Conservation (phyloP, 441 rosid genomes). For the Kokia cookei region DNA sequence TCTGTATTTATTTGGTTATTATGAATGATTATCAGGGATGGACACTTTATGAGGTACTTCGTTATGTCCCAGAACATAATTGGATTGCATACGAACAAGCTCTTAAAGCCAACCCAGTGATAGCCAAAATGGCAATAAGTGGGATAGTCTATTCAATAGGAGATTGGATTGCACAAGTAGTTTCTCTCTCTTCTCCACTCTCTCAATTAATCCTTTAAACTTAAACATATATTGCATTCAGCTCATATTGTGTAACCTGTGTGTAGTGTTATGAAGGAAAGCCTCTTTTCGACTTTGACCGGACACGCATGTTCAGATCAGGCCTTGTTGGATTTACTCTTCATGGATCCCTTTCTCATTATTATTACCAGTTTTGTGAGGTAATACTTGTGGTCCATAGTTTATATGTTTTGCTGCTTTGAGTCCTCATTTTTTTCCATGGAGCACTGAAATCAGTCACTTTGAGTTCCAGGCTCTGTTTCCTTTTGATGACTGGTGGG, state of each 20-base stretch:
- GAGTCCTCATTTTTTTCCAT: conserved; percentile 4
- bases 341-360: conserved; percentile 95
- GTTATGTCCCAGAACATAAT: conserved; percentile 85
- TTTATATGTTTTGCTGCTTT: conserved; percentile 4
- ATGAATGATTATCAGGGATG: conserved; percentile 58
- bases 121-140: conserved; percentile 97
- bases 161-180: conserved; percentile 98
- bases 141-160: conserved; percentile 83
- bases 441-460: conserved; percentile 14
- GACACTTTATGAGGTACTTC: conserved; percentile 81
- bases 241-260: not conserved
- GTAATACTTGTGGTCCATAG: conserved; percentile 24
- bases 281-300: conserved; percentile 75
- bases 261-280: conserved; percentile 88
- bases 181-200: not conserved
- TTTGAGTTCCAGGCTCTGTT: conserved; percentile 55
- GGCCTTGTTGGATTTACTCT: conserved; percentile 92
- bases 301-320: conserved; percentile 68
- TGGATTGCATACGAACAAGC: conserved; percentile 93
- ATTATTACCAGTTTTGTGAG: conserved; percentile 90
- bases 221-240: not conserved
- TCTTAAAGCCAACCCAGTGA: conserved; percentile 77
- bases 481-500: conserved; percentile 92
- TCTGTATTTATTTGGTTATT: not conserved
- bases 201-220: not conserved